phyloP scores from a whole-genome alignment of 805 yeast species.

The Barnettozyma sucrosica region DNA sequence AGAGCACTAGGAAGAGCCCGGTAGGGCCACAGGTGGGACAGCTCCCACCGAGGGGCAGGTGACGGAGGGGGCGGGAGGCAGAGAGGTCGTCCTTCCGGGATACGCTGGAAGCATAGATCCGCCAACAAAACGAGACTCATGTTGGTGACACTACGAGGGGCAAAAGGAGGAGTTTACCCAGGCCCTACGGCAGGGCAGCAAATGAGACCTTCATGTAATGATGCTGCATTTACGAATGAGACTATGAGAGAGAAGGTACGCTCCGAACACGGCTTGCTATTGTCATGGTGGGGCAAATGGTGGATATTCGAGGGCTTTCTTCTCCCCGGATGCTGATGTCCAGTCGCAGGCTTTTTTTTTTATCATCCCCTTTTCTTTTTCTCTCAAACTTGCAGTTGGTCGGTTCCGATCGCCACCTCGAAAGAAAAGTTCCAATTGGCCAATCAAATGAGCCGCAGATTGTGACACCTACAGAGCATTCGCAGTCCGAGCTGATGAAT shows the following conservation, averaged over 20 bases:
- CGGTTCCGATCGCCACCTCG: neutral
- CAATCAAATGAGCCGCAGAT: neutral
- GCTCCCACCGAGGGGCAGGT: neutral
- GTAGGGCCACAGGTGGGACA: slow-evolving; percentile 1
- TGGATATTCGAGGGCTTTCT: neutral
- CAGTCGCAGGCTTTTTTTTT: neutral
- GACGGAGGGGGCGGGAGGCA: neutral
- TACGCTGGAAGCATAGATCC: neutral
- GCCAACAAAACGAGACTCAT: neutral
- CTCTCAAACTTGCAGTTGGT: neutral
- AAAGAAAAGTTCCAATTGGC: neutral
- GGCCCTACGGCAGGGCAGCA: neutral
- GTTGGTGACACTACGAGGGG: neutral
- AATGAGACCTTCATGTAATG: neutral
- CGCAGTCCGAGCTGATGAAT: neutral
- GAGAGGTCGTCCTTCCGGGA: neutral
- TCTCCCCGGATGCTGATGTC: neutral
- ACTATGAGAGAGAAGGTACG: neutral
- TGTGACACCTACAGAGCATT: neutral
- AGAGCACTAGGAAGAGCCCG: neutral
- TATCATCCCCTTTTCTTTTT: no score
- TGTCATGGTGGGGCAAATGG: neutral
- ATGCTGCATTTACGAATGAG: no score
- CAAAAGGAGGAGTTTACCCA: neutral
- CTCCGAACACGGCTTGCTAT: neutral